Base-by-base conservation (phyloP, 192 early-diverging fungal species). In the Podila horticola region DNA sequence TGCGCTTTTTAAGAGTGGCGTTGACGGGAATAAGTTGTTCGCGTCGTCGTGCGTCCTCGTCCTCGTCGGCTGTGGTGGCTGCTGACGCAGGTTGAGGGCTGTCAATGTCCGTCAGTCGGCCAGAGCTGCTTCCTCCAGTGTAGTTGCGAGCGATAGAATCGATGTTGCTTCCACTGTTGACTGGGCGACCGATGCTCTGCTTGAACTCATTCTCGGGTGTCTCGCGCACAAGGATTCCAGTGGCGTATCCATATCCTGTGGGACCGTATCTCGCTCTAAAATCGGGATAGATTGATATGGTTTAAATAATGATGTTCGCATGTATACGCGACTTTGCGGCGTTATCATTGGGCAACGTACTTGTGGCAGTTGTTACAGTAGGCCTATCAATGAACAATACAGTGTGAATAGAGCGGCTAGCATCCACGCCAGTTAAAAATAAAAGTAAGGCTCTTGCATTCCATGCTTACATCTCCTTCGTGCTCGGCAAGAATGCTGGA, bases 331-430 rank as follows among this genome's bases (percentile, higher is more conserved):
- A 15, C 41, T 45, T 13, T 45, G 38, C 13, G 10, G 38, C 38
- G 38, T 12, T 1, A 41, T 41, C 38, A 13, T 0, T 41, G 38
- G 12, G 12, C 38, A 12, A 81, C 84, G 66, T 88, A 86, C 60
- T 72, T 82, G 66, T 90, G 84, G 64, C 89, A 90, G 2, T 70
- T 74, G 67, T 84, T 90, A 59, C 89, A 90, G 74, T 85, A 90
- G 15, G 87, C 87, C 89, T 90, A 65, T 41, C 4, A 28, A 9
- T 50, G 38, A 60, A 34, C 57, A 41, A 34, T n/a, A 55, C 17
- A 51, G 4, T 57, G 66, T 13, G 30, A 55, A 38, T 30, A 58
- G 10, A 5, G 31, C 17, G 0, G 28, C 15, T 61, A 31, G 22
- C 17, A 10, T 36, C 11, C 30, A 28, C 9, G 0, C 2, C 11